These are phyloP conservation scores for Aureobasidium sp. DNA, from an alignment of 2,329 filamentous ascomycete genomes.

Conservation along the genomic window DNA sequence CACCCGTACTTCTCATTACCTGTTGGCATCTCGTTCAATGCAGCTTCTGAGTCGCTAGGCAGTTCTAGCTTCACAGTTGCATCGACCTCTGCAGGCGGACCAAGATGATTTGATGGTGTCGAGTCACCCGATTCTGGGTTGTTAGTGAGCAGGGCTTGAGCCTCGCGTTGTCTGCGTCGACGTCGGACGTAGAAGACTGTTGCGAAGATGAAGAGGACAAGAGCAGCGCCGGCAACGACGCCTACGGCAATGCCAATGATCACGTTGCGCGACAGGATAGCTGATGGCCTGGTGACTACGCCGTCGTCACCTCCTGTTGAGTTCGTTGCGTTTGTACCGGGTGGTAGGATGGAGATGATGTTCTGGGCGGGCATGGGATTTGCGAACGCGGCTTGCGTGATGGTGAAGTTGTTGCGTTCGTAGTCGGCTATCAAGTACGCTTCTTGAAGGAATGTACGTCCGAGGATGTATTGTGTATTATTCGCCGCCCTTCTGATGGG, in stretches of 20 bases:
- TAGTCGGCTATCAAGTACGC: slow-evolving; percentile 47
- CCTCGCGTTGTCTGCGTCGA: neutral
- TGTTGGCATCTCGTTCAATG: neutral
- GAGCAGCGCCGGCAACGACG: slow-evolving; percentile 21
- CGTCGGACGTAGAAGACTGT: neutral
- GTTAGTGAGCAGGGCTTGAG: neutral
- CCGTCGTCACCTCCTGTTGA: neutral
- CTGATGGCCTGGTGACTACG: slow-evolving; percentile 14
- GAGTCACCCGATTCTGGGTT: neutral
- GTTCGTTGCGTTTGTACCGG: slow-evolving; percentile 26
- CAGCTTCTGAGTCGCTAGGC: neutral
- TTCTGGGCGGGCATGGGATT: slow-evolving; percentile 31
- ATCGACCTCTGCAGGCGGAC: neutral
- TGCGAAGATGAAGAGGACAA: slow-evolving; percentile 23
- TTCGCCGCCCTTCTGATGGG: slow-evolving; percentile 53
- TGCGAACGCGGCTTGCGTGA: slow-evolving; percentile 34
- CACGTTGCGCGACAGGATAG: slow-evolving; percentile 24
- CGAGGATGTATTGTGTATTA: slow-evolving; percentile 53
- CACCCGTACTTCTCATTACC: neutral
- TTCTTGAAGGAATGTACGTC: slow-evolving; percentile 64
- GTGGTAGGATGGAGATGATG: slow-evolving; percentile 28
- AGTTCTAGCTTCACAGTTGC: neutral
- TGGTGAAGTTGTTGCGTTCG: slow-evolving; percentile 41
- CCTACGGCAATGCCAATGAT: slow-evolving; percentile 31
- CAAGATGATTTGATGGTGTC: neutral